These are phyloP conservation scores for Solanum tarapatanum DNA, from an alignment of 257 asterid species.

Conservation along the genomic window DNA sequence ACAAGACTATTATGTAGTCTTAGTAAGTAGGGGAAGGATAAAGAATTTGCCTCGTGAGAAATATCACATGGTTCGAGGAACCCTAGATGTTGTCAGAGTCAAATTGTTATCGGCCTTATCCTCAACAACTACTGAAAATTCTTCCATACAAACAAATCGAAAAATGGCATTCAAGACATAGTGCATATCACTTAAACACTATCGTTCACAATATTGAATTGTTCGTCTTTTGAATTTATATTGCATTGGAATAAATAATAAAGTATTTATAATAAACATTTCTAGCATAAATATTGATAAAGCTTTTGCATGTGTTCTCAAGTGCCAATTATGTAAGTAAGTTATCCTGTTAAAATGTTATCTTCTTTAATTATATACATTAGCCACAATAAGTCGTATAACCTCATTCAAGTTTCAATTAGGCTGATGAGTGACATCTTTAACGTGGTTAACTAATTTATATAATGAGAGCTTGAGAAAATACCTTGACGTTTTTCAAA, in stretches of 20 bases:
- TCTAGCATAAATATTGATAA: too few relatives aligned
- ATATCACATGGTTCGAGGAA: too few relatives aligned
- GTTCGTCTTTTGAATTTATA: background rate
- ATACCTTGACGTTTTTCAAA: background rate
- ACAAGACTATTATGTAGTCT: background rate
- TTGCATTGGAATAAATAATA: background rate
- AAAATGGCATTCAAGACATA: too few relatives aligned
- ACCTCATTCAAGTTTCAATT: background rate
- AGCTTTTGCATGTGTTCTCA: background rate
- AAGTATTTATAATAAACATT: background rate
- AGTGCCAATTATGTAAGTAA: background rate
- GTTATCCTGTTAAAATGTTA: background rate
- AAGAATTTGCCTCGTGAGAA: background rate
- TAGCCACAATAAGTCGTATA: background rate
- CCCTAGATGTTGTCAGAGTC: too few relatives aligned
- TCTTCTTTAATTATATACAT: too few relatives aligned
- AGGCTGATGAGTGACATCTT: background rate
- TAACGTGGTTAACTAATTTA: too few relatives aligned
- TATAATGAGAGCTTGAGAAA: background rate
- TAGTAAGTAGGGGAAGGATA: background rate
- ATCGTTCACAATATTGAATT: too few relatives aligned
- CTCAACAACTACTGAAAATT: too few relatives aligned
- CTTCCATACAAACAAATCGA: too few relatives aligned
- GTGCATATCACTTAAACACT: background rate
- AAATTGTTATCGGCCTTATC: too few relatives aligned